These are phyloP conservation scores for Mycena capillaripes DNA, from an alignment of 768 basidiomycete genomes.

Conservation along the genomic window DNA sequence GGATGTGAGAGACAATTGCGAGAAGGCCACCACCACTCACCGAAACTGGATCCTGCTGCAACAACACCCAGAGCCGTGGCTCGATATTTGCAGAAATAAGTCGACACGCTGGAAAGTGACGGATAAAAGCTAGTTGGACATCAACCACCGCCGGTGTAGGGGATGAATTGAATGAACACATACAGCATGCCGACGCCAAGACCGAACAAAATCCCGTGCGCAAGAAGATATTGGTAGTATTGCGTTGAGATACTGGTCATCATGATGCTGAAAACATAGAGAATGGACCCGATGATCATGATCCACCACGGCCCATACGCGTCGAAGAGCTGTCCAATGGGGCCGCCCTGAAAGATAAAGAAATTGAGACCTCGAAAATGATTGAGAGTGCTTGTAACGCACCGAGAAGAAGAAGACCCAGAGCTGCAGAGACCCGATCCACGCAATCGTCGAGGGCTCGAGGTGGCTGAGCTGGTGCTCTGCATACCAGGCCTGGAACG, in stretches of 20 bases:
- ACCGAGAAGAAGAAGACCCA: constrained; percentile 81
- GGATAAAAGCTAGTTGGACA: constrained; percentile 72
- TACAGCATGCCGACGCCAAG: constrained; percentile 76
- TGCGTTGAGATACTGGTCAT: constrained; percentile 69
- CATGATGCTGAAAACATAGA: constrained; percentile 67
- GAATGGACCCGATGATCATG: constrained; percentile 64
- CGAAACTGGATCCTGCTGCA: constrained; percentile 77
- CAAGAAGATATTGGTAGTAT: constrained; percentile 73
- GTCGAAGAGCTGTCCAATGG: constrained; percentile 73
- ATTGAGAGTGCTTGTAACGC: constrained; percentile 37
- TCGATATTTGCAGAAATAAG: constrained; percentile 73
- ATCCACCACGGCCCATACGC: constrained; percentile 69
- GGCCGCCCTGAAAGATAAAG: constrained; percentile 62
- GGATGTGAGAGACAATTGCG: not conserved
- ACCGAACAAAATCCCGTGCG: constrained; percentile 77
- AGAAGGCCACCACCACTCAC: constrained; percentile 46
- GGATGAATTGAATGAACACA: constrained; percentile 42
- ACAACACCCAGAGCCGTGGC: constrained; percentile 82
- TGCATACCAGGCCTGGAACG: constrained; percentile 78
- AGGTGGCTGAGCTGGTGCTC: constrained; percentile 67
- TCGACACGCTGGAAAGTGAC: constrained; percentile 74
- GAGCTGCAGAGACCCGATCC: constrained; percentile 80
- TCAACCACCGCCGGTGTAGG: constrained; percentile 23
- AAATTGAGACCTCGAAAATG: not conserved
- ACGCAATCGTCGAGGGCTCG: constrained; percentile 71